phyloP scores from a whole-genome alignment of 768 basidiomycete genomes.

The Serpula lacrymans region DNA sequence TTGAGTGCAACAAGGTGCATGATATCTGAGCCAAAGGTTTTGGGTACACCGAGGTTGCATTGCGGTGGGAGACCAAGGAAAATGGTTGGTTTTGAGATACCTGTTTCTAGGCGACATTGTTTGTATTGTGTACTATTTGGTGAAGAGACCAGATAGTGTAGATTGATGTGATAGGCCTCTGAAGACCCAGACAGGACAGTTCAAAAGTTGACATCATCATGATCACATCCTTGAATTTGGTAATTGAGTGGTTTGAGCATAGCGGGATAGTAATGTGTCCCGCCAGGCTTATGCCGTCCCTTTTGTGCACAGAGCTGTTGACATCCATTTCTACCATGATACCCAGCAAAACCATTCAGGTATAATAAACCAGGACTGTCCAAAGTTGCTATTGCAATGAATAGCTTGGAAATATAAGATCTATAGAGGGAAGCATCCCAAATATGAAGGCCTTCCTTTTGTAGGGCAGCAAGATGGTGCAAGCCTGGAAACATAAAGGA shows the following conservation, averaged over 20 bases:
- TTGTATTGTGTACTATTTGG: conserved; percentile 23
- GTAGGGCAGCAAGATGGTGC: conserved; percentile 23
- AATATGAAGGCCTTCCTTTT: too few relatives aligned
- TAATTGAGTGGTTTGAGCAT: conserved; percentile 22
- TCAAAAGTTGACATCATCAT: conserved; percentile 26
- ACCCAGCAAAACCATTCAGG: conserved; percentile 33
- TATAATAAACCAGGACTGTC: conserved; percentile 22
- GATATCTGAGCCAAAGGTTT: conserved; percentile 33
- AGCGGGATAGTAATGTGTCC: conserved; percentile 31
- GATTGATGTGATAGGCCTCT: neutral
- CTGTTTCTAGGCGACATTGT: conserved; percentile 25
- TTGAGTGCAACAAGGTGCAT: conserved; percentile 38
- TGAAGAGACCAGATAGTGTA: neutral
- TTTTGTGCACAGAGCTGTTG: conserved; percentile 25
- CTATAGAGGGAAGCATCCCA: conserved; percentile 10
- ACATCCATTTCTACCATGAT: conserved; percentile 33
- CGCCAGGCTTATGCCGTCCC: conserved; percentile 25
- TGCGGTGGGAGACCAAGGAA: conserved; percentile 27
- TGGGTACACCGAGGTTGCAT: conserved; percentile 26
- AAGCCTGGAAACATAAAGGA: conserved; percentile 29
- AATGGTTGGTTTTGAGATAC: conserved; percentile 33
- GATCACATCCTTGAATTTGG: conserved; percentile 20
- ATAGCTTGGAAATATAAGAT: too few relatives aligned
- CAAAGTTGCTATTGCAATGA: conserved; percentile 12
- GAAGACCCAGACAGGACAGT: conserved; percentile 8